A percentile compares a stretch with the other conserved stretches of the same genome.
Evolutionary conservation across 805 yeast genomes (phyloP).

Genomic region (Ogataea thermomethanolica): DNA sequence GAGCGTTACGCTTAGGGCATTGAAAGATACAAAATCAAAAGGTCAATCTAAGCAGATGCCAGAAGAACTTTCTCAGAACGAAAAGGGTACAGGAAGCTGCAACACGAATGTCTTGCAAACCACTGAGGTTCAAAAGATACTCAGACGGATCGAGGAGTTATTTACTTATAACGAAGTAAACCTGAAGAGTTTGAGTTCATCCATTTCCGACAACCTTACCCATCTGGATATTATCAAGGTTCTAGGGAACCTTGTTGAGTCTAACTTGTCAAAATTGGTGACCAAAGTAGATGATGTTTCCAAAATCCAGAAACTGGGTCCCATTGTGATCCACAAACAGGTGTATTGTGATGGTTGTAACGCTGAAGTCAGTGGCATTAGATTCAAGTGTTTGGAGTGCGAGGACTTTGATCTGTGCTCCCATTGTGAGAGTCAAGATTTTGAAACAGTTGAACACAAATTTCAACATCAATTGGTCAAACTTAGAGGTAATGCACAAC

Average conservation of each 20-base stretch:
- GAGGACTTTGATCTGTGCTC: constrained; percentile 52
- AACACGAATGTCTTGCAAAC: constrained; percentile 3
- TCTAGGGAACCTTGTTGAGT: constrained; percentile 20
- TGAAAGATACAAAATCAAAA: no score
- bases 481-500: constrained; percentile 10
- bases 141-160: constrained; percentile 16
- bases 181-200: constrained; percentile 16
- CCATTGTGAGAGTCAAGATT: constrained; percentile 33
- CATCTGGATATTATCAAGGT: constrained; percentile 21
- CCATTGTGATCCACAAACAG: constrained; percentile 16
- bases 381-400: constrained; percentile 53
- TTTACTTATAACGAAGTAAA: constrained; percentile 12
- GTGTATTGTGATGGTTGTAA: constrained; percentile 35
- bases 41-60: no score
- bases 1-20: constrained; percentile 9
- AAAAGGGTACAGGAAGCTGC: no score
- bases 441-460: constrained; percentile 17
- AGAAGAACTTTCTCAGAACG: no score
- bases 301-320: constrained; percentile 6
- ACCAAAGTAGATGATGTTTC: constrained; percentile 16
- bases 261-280: constrained; percentile 18
- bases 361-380: constrained; percentile 33
- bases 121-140: constrained; percentile 12
- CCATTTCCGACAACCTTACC: constrained; percentile 22
- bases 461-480: constrained; percentile 28